Conservation (phyloP, 1,284 basidiomycete species). For the Leccinum variabile region DNA sequence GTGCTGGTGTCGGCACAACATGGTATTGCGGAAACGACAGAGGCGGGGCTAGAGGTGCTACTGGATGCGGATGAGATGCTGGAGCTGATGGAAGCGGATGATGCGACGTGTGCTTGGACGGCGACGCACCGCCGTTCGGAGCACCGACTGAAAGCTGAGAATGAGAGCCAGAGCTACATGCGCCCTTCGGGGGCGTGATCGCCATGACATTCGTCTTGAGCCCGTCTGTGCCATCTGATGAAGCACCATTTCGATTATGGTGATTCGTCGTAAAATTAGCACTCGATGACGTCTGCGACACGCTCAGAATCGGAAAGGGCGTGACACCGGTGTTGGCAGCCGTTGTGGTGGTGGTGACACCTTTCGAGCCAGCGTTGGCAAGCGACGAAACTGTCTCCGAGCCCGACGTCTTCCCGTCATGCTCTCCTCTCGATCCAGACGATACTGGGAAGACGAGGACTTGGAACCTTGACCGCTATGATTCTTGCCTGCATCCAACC, state of each 20-base stretch:
- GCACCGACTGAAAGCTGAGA: not conserved
- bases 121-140: slow-evolving; percentile 7
- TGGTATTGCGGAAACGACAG: slow-evolving; percentile 27
- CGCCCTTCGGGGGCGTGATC: slow-evolving; percentile 6
- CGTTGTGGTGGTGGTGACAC: not conserved
- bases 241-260: not conserved
- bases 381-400: slow-evolving; percentile 1
- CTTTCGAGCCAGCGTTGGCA: not conserved
- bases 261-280: not conserved
- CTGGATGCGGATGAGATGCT: slow-evolving; percentile 4
- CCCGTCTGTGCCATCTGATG: slow-evolving; percentile 1
- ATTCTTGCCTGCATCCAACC: slow-evolving; percentile 10
- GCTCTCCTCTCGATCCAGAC: slow-evolving; percentile 5
- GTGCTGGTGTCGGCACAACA: not conserved
- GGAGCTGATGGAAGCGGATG: slow-evolving; percentile 19
- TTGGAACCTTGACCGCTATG: not conserved
- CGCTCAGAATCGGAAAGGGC: slow-evolving; percentile 31
- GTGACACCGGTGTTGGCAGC: slow-evolving; percentile 2
- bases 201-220: slow-evolving; percentile 10
- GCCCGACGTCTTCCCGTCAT: not conserved
- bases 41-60: slow-evolving; percentile 6
- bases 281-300: slow-evolving; percentile 3
- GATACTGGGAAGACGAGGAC: not conserved
- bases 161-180: not conserved
- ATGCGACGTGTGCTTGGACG: slow-evolving; percentile 5